Conservation (phyloP, 2,329 filamentous ascomycete species). For the Cercospora sesami region DNA sequence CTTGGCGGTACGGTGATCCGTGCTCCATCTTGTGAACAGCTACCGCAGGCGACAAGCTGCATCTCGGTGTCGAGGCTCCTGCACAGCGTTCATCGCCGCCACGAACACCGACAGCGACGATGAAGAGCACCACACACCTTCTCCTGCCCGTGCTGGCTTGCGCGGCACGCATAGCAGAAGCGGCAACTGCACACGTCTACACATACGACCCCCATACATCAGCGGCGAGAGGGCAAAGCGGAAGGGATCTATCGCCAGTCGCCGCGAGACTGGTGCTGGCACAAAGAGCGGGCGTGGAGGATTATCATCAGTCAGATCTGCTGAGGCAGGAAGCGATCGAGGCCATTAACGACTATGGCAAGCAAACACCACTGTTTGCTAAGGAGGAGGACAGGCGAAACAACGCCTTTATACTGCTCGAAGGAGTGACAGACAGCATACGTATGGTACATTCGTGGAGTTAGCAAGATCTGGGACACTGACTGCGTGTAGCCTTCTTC, state of each 20-base stretch:
- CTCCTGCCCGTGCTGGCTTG: conserved; percentile 45
- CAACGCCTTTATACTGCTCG: conserved; percentile 33
- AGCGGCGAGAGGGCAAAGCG: conserved; percentile 3
- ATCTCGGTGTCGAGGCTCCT: not conserved
- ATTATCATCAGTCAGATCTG: conserved; percentile 49
- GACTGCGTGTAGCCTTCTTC: conserved; percentile 7
- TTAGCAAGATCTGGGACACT: not conserved
- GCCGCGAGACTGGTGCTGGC: conserved; percentile 54
- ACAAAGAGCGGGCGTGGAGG: conserved; percentile 52
- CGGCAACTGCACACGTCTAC: conserved; percentile 41
- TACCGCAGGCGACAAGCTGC: not conserved
- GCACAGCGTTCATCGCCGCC: conserved; percentile 3
- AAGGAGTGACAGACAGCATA: conserved; percentile 27
- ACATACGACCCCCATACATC: conserved; percentile 38
- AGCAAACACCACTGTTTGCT: conserved; percentile 45
- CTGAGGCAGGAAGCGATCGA: conserved; percentile 45
- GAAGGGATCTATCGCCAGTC: conserved; percentile 40
- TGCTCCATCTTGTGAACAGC: conserved; percentile 5
- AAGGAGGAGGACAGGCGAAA: conserved; percentile 20
- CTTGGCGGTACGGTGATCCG: conserved; percentile 2
- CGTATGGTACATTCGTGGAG: conserved; percentile 12
- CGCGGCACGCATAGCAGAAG: conserved; percentile 31
- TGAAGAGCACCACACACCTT: conserved; percentile 47
- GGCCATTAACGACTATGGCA: conserved; percentile 51
- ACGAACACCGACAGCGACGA: conserved; percentile 32